Evolutionary conservation across 2,329 filamentous ascomycete species (phyloP), one percentile per base, ranked within the genome.

Genomic region (Xylaria sp.): DNA sequence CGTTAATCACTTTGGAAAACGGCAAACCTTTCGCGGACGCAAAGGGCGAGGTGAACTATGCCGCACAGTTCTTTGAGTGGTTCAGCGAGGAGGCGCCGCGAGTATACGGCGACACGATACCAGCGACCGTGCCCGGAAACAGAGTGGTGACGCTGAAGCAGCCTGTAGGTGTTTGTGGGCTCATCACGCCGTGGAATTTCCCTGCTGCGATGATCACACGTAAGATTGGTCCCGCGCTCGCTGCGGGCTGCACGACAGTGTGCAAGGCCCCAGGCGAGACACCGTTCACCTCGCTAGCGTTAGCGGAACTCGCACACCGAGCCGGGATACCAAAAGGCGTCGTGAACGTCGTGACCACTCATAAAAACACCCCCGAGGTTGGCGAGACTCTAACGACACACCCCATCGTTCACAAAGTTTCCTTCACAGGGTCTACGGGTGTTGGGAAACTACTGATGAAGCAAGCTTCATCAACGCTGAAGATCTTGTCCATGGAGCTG

Each of bases 191-290:
- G 75, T 95, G 92, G 92, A 96, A 96, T 78, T 96, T 96, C 71
- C 90, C 90, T 11, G 86, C 88, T 2, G 89, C 89, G 51, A 92
- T 92, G 89, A 86, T 91, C 66, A 90, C 87, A 6, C 80, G 88
- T 62, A 90, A 90, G 75, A 82, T 88, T 52, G 88, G 85, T 1
- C 87, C 91, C 1, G 91, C 90, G 8, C 83, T 98, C 58, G 95
- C 95, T 17, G 93, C 93, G n/a, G 95, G 95, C 60, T 98, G 94
- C 79, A 97, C 94, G 0, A 91, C 96, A 2, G 93, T 98, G 1
- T 89, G 88, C 71, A 99, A 99, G 77, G 90, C 93, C 15, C 93
- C 94, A 1, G 89, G 89, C 49, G 94, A 98, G 81, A 97, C 95
- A 1, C 95, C 94, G 0, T 95, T 94, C 75, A 96, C 93, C 23